Evolutionary conservation across 192 early-diverging fungal species (phyloP).

Genomic region (Rhizophlyctis rosea): DNA sequence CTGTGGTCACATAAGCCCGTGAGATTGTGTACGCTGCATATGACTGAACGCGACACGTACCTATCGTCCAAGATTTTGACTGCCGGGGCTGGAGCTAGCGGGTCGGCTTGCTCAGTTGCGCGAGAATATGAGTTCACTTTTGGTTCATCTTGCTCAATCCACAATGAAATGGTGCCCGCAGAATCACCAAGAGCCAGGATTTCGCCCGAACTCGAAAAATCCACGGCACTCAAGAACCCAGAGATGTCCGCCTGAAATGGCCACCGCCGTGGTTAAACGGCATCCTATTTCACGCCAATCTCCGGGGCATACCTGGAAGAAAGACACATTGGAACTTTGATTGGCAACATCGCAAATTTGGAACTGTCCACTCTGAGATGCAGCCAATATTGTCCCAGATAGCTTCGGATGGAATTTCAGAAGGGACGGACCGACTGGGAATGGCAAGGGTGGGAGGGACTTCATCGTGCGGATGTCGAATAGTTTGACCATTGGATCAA

Average conservation of each 20-base stretch:
- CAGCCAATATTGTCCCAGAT: constrained; percentile 61
- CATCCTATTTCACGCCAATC: background rate
- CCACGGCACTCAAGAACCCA: constrained; percentile 64
- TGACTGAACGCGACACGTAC: constrained; percentile 21
- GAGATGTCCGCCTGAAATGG: constrained; percentile 16
- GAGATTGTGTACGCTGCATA: no score
- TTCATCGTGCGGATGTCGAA: constrained; percentile 75
- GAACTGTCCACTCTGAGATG: constrained; percentile 65
- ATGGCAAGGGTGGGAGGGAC: constrained; percentile 67
- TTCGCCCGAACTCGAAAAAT: constrained; percentile 76
- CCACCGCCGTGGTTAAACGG: background rate
- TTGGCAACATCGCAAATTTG: constrained; percentile 65
- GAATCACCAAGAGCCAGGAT: constrained; percentile 76
- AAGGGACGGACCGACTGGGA: constrained; percentile 61
- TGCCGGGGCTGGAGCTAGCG: constrained; percentile 38
- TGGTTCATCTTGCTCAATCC: constrained; percentile 64
- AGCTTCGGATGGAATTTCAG: constrained; percentile 72
- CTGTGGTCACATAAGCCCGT: constrained; percentile 5
- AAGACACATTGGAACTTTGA: constrained; percentile 17
- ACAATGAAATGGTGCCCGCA: constrained; percentile 73
- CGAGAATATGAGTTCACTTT: constrained; percentile 65
- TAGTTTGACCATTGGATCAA: constrained; percentile 78
- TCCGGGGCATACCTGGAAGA: constrained; percentile 33
- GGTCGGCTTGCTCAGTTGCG: constrained; percentile 50
- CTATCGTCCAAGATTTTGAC: constrained; percentile 52